Evolutionary conservation across 2,329 filamentous ascomycete genomes (phyloP).

Genomic region (Triangularia verruculosa): DNA sequence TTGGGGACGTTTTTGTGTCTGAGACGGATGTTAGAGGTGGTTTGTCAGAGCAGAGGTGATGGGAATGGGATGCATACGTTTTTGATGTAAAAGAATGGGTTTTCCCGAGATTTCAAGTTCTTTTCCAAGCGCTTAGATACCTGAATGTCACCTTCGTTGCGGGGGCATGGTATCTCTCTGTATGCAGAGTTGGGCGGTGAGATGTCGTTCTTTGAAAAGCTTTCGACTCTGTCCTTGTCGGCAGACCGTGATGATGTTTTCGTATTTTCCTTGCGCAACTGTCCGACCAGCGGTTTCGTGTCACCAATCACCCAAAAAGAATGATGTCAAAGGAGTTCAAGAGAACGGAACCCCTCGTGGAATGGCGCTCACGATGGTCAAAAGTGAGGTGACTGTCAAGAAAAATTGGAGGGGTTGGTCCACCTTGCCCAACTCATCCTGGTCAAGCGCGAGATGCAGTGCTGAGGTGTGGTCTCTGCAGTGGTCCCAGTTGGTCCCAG

Average conservation of each 20-base stretch:
- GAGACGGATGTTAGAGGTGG: neutral
- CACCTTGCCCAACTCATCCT: neutral
- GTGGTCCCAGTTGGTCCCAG: neutral
- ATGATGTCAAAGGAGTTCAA: neutral
- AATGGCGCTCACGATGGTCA: conserved; percentile 1
- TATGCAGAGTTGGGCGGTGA: neutral
- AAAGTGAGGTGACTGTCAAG: neutral
- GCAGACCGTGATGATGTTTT: neutral
- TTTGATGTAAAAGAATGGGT: neutral
- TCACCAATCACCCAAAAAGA: neutral
- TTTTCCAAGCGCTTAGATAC: neutral
- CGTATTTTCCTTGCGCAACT: neutral
- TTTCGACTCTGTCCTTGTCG: neutral
- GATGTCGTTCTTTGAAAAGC: neutral
- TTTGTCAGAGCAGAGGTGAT: neutral
- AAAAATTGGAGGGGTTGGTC: conserved; percentile 1
- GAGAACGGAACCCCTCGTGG: neutral
- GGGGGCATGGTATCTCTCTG: neutral
- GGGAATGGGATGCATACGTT: neutral
- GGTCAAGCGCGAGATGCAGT: neutral
- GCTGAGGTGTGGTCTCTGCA: neutral
- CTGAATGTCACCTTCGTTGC: neutral
- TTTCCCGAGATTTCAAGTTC: neutral
- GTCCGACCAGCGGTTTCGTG: neutral
- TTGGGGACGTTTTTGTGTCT: neutral